Base-by-base conservation (phyloP, 1,139 yeast species). In the Magnusiomyces paraingens region DNA sequence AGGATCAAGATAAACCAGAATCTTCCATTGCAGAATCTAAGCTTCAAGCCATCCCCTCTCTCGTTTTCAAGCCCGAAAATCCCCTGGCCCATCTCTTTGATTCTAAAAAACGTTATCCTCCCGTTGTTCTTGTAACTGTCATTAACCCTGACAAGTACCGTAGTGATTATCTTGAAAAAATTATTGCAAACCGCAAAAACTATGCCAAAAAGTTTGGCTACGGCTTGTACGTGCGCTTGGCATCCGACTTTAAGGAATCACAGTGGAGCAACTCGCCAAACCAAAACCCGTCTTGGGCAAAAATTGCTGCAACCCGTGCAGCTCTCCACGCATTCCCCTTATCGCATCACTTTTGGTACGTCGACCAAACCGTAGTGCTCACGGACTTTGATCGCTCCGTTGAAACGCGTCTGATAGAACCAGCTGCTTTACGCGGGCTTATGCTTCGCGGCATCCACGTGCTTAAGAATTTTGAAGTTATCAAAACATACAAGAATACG, bases 321-420 rank as follows among this genome's bases (percentile, higher is more conserved):
- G 96, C 96, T 8, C 81, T 88, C 83, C 81, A 81, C 68, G 91
- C 95, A 0, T 87, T 88, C 72, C 96, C 96, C 0, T 73, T 82
- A 46, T 84, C 95, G 6, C 81, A 86, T 64, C 85, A 88, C 77
- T 84, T 88, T 63, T 86, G 96, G 90, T 90, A 82, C 64, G 66
- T 90, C 49, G 95, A 86, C 66, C 58, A 60, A 47, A 59, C 83
- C 62, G 80, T 88, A 0, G 68, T 86, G 53, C 80, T 90, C 55
- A 83, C 84, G 86, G 79, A 86, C 55, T 71, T 79, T 56, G 77
- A 79, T 51, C 73, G 82, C 42, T 79, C 84, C 57, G 63, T 89
- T 45, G 72, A 78, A 41, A 74, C 81, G 39, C 80, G 14, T 59
- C 66, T 89, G 51, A 70, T 88, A 55, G 73, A 76, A 26, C 78